Conservation (phyloP, 257 asterid species). For the Jaltomata sinuosa region DNA sequence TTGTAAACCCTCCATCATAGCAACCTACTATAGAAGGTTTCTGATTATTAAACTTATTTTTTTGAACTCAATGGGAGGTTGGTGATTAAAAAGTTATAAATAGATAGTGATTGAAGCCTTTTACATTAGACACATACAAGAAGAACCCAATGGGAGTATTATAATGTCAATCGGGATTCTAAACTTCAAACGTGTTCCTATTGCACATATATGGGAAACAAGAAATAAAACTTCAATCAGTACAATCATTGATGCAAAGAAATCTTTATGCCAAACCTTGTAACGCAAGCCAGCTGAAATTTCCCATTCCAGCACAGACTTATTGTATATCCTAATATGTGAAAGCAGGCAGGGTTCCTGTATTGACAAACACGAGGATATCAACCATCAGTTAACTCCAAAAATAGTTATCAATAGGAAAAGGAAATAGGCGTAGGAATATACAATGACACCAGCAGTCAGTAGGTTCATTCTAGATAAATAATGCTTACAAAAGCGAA, state of each 20-base stretch:
- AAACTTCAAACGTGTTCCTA: not conserved
- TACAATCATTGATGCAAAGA: not conserved
- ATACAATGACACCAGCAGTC: not conserved
- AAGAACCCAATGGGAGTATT: not conserved
- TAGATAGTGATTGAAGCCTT: not conserved
- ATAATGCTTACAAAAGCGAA: not conserved
- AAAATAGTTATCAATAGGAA: not conserved
- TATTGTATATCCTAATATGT: constrained; percentile 78
- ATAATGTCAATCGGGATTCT: not conserved
- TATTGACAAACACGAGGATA: not conserved
- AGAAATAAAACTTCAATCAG: constrained; percentile 2
- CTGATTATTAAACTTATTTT: not conserved
- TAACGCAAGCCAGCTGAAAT: constrained; percentile 86
- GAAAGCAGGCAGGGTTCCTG: constrained; percentile 95
- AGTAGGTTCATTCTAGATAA: not conserved
- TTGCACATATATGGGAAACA: not conserved
- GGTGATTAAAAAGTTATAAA: not conserved
- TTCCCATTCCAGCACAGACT: constrained; percentile 99
- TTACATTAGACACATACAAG: not conserved
- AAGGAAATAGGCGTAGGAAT: not conserved
- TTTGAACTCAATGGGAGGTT: not conserved
- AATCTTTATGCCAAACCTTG: constrained; percentile 53
- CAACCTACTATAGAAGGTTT: not conserved
- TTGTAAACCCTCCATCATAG: not conserved
- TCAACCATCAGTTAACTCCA: not conserved